These are phyloP conservation scores for Colletotrichum aenigma DNA, from an alignment of 2,329 filamentous ascomycete species.

Conservation along the genomic window DNA sequence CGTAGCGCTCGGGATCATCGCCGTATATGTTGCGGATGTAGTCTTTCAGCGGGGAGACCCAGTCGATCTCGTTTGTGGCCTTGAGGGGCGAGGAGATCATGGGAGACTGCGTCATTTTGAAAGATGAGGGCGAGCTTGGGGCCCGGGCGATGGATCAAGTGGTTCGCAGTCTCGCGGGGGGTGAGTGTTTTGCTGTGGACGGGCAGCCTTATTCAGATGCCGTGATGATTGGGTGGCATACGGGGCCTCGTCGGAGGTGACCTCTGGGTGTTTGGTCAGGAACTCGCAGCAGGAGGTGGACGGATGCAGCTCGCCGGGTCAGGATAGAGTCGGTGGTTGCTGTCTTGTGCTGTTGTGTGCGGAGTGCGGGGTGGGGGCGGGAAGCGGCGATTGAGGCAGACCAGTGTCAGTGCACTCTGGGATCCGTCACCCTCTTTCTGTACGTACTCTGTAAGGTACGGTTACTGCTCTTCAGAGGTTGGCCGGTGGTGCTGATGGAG, in stretches of 20 bases:
- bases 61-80: conserved; percentile 97
- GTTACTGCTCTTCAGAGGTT: background rate
- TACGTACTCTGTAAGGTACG: conserved; percentile 14
- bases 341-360: conserved; percentile 7
- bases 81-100: conserved; percentile 96
- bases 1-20: conserved; percentile 95
- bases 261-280: background rate
- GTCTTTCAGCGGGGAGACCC: conserved; percentile 87
- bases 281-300: conserved; percentile 4
- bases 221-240: conserved; percentile 16
- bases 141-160: background rate
- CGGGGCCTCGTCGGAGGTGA: conserved; percentile 11
- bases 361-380: conserved; percentile 18
- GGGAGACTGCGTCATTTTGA: conserved; percentile 78
- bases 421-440: background rate
- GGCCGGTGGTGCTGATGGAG: background rate
- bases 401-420: conserved; percentile 8
- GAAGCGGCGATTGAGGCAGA: conserved; percentile 5
- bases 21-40: conserved; percentile 95
- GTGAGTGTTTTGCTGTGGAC: background rate
- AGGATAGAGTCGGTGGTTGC: conserved; percentile 3
- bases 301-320: conserved; percentile 14
- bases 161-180: background rate
- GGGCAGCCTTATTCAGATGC: conserved; percentile 14
- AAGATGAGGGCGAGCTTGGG: conserved; percentile 18